Conservation (phyloP, 2,329 filamentous ascomycete species). For the Xylaria arbuscula region DNA sequence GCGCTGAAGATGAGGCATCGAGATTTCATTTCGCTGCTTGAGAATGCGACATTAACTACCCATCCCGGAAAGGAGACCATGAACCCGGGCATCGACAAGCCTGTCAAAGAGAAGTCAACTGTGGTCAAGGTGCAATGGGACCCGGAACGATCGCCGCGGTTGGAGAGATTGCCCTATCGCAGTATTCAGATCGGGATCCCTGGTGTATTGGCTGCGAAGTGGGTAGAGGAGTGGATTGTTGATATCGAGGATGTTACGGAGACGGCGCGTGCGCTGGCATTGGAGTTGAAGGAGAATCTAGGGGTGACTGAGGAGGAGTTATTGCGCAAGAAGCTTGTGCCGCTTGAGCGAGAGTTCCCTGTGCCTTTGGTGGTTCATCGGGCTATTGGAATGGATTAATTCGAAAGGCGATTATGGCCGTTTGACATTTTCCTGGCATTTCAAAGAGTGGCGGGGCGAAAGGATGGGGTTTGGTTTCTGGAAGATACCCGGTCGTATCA, state of each 20-base stretch:
- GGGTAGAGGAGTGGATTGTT: conserved; percentile 63
- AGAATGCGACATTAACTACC: conserved; percentile 50
- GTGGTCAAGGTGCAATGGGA: conserved; percentile 70
- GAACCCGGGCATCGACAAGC: conserved; percentile 11
- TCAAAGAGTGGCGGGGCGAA: conserved; percentile 28
- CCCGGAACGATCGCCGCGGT: conserved; percentile 63
- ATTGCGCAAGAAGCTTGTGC: conserved; percentile 54
- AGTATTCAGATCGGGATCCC: conserved; percentile 73
- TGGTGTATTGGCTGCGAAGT: conserved; percentile 54
- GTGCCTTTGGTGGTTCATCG: conserved; percentile 47
- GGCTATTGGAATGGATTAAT: neutral
- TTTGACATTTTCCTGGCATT: neutral
- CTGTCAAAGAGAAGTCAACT: conserved; percentile 38
- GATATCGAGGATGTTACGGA: conserved; percentile 69
- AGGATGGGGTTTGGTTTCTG: neutral
- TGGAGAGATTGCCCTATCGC: conserved; percentile 60
- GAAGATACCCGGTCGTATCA: too few relatives aligned
- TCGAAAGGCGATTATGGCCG: neutral
- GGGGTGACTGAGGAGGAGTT: conserved; percentile 53
- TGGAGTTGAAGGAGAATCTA: conserved; percentile 55
- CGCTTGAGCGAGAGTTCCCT: conserved; percentile 57
- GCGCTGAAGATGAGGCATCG: conserved; percentile 65
- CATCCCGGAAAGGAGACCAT: conserved; percentile 39
- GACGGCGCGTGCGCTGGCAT: conserved; percentile 60
- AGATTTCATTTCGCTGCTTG: conserved; percentile 61